Base-by-base conservation (phyloP, 1,139 yeast genomes). In the Sugiyamaella japonica region DNA sequence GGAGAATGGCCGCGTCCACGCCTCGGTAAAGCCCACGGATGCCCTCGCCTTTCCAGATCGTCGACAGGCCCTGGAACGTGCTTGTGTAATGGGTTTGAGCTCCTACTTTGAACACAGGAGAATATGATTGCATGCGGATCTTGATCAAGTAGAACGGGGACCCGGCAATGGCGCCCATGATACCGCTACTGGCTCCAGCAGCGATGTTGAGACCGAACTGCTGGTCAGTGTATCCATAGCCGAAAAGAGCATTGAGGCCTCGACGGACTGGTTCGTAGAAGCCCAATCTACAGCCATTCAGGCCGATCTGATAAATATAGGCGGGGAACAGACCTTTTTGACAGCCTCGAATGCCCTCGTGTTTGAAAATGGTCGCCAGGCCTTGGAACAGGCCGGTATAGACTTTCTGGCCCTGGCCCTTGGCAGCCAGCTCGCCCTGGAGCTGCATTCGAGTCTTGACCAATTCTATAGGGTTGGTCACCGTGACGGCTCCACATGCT, bases 401-500 rank as follows among this genome's bases (percentile, higher is more conserved):
- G 15, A 80, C 70, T 61, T 76, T 80, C 13, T 82, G 78, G 1
- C 76, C 80, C 42, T 76, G 71, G 1, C 82, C 78, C 36, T 72
- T 70, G 32, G 84, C 78, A 2, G 84, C 75, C 52, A 93, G 76
- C 71, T 93, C 98, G 54, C 99, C 99, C 72, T 93, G 97, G 42
- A 93, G 76, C 71, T 93, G 99, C 96, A 93, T 88, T 72, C 98
- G 78, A 34, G 95, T 93, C 73, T 93, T 93, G 66, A 91, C 89
- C 61, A 93, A 77, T 69, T 93, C 99, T 57, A 93, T 86, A 7
- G 99, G 99, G 68, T 93, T 93, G 9, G 98, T 91, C 70, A 91
- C 86, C 0, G 97, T 93, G 38, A 93, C 99, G 0, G 99, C 98
- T 52, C 96, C 95, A 74, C 98, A 91, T 2, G 98, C 97, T 1